Evolutionary conservation across 2,329 filamentous ascomycete genomes (phyloP).

Genomic region (Fusarium stilboides): DNA sequence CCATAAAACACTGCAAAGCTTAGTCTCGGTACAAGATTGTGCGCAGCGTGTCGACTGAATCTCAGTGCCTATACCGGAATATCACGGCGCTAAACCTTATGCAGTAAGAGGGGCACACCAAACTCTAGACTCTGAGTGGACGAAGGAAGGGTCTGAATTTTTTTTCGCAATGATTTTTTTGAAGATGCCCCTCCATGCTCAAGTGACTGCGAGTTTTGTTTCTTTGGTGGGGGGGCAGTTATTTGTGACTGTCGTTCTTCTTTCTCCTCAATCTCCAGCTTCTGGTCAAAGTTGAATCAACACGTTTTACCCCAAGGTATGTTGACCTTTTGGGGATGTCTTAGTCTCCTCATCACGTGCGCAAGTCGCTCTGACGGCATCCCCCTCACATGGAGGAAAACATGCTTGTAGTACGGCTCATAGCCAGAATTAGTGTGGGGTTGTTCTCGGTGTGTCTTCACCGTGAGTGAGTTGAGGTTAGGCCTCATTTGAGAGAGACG

Average conservation of each 20-base stretch:
- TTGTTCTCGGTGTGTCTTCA: conserved; percentile 34
- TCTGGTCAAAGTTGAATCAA: conserved; percentile 35
- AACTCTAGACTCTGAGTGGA: conserved; percentile 36
- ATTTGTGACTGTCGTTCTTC: conserved; percentile 29
- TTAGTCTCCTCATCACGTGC: conserved; percentile 29
- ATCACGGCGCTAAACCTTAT: conserved; percentile 47
- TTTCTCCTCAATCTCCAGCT: conserved; percentile 30
- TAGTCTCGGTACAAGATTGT: conserved; percentile 1
- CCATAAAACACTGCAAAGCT: background rate
- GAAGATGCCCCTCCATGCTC: conserved; percentile 46
- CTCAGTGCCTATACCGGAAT: background rate
- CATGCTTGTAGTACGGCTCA: conserved; percentile 32
- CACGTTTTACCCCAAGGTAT: conserved; percentile 27
- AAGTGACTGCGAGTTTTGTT: conserved; percentile 31
- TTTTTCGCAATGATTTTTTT: conserved; percentile 45
- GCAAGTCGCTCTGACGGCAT: conserved; percentile 22
- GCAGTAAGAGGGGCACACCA: conserved; percentile 53
- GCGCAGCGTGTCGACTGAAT: conserved; percentile 14
- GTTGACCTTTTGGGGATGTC: conserved; percentile 10
- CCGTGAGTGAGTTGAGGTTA: conserved; percentile 29
- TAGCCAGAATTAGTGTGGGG: conserved; percentile 43
- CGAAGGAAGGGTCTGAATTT: conserved; percentile 46
- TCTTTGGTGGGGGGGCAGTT: conserved; percentile 40
- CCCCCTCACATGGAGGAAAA: conserved; percentile 11
- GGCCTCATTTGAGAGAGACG: conserved; percentile 13